phyloP scores from a whole-genome alignment of 2,329 filamentous ascomycete genomes.

The Arthrobotrys sinensis region DNA sequence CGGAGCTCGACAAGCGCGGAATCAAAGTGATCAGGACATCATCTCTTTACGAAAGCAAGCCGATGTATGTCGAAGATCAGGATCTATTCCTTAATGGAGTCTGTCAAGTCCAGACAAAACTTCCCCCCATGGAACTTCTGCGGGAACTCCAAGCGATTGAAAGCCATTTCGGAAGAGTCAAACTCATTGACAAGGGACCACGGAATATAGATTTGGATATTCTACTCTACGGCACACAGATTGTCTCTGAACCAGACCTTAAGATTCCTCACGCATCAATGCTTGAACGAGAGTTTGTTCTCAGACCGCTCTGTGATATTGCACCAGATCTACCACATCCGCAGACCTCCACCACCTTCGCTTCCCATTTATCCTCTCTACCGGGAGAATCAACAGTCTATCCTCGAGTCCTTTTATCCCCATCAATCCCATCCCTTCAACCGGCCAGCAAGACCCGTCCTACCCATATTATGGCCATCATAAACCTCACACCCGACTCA shows the following conservation, averaged over 20 bases:
- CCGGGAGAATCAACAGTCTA: conserved; percentile 68
- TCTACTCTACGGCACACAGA: conserved; percentile 81
- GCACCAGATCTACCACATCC: conserved; percentile 63
- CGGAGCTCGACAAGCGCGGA: conserved; percentile 79
- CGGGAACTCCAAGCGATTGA: conserved; percentile 89
- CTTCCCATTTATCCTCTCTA: conserved; percentile 62
- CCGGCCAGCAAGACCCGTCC: conserved; percentile 72
- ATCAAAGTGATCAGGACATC: conserved; percentile 86
- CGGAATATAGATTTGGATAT: conserved; percentile 96
- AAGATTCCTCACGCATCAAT: conserved; percentile 87
- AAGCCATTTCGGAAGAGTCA: conserved; percentile 78
- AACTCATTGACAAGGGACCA: conserved; percentile 92
- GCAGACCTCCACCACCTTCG: conserved; percentile 63
- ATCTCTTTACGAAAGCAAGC: conserved; percentile 91
- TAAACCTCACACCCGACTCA: conserved; percentile 95
- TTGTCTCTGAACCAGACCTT: conserved; percentile 77
- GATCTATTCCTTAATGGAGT: conserved; percentile 90
- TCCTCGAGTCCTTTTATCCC: conserved; percentile 72
- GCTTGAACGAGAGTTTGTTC: conserved; percentile 91
- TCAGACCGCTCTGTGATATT: conserved; percentile 84
- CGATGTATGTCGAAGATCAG: conserved; percentile 96
- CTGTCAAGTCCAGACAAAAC: conserved; percentile 86
- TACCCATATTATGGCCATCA: conserved; percentile 91
- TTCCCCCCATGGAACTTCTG: conserved; percentile 82
- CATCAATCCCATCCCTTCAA: conserved; percentile 72